These are phyloP conservation scores for Fusarium cicatricum DNA, from an alignment of 2,329 filamentous ascomycete species.

Conservation along the genomic window DNA sequence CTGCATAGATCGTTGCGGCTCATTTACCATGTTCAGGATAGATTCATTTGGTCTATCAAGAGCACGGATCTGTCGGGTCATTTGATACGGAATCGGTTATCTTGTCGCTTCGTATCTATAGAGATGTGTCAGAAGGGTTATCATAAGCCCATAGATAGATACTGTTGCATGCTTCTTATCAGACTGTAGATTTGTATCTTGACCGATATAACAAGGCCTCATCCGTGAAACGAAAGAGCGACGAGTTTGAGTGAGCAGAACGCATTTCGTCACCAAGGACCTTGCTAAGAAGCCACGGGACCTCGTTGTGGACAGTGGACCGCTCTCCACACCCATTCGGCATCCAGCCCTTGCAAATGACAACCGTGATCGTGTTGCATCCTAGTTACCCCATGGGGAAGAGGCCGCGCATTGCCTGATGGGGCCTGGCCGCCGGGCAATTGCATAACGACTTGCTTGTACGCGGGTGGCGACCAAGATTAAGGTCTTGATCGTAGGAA, in stretches of 20 bases:
- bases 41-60: neutral
- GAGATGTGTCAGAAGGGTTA: neutral
- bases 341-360: neutral
- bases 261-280: too few species aligned
- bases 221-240: too few species aligned
- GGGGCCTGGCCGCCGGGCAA: conserved; percentile 2
- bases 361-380: conserved; percentile 6
- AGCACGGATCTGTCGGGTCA: neutral
- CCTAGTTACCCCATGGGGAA: conserved; percentile 33
- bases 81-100: neutral
- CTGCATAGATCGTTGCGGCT: conserved; percentile 1
- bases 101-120: neutral
- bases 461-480: too few species aligned
- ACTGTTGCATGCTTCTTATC: neutral
- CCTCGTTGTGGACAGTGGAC: neutral
- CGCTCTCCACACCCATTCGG: neutral
- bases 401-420: conserved; percentile 18
- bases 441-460: conserved; percentile 16
- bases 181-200: too few species aligned
- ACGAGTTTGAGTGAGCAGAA: too few species aligned
- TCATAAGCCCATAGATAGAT: neutral
- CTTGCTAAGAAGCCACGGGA: too few species aligned
- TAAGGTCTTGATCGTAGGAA: neutral
- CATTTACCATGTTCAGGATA: conserved; percentile 11
- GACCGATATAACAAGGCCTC: too few species aligned